phyloP scores from a whole-genome alignment of 345 rosid genomes.

The Firmiana major region DNA sequence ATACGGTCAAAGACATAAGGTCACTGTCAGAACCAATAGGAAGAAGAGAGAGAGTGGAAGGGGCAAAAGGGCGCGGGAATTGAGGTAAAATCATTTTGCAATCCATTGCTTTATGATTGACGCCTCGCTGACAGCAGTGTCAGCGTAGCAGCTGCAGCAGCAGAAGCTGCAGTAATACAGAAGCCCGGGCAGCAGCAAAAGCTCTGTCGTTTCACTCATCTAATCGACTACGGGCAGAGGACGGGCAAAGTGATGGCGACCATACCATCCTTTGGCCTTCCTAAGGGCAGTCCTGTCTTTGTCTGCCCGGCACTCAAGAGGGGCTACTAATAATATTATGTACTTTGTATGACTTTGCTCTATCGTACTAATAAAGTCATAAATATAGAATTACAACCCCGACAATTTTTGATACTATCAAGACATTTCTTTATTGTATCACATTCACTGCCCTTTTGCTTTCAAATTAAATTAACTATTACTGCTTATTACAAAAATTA shows the following conservation, averaged over 20 bases:
- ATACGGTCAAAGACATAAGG: constrained; percentile 39
- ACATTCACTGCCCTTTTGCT: not conserved
- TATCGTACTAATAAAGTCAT: not conserved
- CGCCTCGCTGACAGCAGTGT: constrained; percentile 49
- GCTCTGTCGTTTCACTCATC: constrained; percentile 8
- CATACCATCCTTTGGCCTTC: constrained; percentile 25
- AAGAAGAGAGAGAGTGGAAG: not conserved
- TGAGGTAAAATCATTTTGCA: constrained; percentile 54
- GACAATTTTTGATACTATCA: not conserved
- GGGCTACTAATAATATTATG: constrained; percentile 10
- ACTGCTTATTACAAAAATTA: no score
- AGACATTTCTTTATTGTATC: not conserved
- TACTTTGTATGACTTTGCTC: not conserved
- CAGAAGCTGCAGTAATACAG: not conserved
- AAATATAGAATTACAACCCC: not conserved
- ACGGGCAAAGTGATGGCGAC: constrained; percentile 36
- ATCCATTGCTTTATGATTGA: constrained; percentile 74
- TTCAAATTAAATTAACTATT: no score
- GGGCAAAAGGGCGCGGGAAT: not conserved
- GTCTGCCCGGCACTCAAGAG: constrained; percentile 41
- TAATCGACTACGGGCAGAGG: not conserved
- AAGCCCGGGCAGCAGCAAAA: constrained; percentile 5
- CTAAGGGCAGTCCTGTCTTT: constrained; percentile 42
- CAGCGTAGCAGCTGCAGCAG: constrained; percentile 37
- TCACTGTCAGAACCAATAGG: constrained; percentile 21